phyloP scores from a whole-genome alignment of 1,284 basidiomycete genomes.

The Blastosporella zonata region DNA sequence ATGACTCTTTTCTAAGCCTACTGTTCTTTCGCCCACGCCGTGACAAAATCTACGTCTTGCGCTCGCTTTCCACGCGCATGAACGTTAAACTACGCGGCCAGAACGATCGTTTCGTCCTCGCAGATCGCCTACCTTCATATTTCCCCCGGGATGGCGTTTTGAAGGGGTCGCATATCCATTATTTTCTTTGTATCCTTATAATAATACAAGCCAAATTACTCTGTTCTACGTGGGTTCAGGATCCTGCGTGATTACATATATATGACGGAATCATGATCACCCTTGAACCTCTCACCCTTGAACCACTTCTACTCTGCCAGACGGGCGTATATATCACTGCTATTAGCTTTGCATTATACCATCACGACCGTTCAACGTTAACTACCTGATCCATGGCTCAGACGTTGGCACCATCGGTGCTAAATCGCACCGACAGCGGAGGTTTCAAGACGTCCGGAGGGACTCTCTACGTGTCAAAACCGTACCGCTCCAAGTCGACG shows the following conservation, averaged over 20 bases:
- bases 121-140: slow-evolving; percentile 55
- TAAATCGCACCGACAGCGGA: slow-evolving; percentile 35
- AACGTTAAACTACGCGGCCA: slow-evolving; percentile 72
- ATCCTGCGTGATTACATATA: slow-evolving; percentile 8
- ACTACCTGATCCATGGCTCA: slow-evolving; percentile 3
- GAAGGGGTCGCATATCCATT: slow-evolving; percentile 42
- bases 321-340: slow-evolving; percentile 1
- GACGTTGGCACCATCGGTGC: neutral
- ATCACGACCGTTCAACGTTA: neutral
- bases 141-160: slow-evolving; percentile 49
- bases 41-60: slow-evolving; percentile 62
- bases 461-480: slow-evolving; percentile 71
- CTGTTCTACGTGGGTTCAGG: neutral
- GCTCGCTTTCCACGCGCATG: slow-evolving; percentile 39
- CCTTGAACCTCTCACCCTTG: neutral
- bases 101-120: slow-evolving; percentile 36
- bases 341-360: neutral
- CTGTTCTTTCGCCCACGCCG: slow-evolving; percentile 32
- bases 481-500: slow-evolving; percentile 61
- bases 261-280: neutral
- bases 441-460: slow-evolving; percentile 58
- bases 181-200: neutral
- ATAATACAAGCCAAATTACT: neutral
- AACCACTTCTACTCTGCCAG: slow-evolving; percentile 7
- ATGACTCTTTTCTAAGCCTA: neutral